phyloP scores from a whole-genome alignment of 2,329 filamentous ascomycete species.

The Fusarium abutilonis region DNA sequence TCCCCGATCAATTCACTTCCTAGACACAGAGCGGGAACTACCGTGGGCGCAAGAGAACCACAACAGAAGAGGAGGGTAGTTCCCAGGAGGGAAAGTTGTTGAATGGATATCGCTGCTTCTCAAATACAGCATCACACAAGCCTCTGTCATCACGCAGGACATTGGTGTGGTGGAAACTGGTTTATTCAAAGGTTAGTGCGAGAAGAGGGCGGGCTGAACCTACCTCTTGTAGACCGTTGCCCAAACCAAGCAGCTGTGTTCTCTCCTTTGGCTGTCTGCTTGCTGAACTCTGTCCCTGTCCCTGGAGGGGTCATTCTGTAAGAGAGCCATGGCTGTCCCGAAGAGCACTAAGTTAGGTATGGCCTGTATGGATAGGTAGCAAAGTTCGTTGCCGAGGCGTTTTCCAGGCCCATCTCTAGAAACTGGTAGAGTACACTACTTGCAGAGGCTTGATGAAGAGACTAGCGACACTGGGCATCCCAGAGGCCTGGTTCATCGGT shows the following conservation, averaged over 20 bases:
- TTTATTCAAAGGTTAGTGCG: constrained; percentile 8
- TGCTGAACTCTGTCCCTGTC: constrained; percentile 4
- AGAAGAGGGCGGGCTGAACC: constrained; percentile 15
- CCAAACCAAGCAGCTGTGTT: constrained; percentile 8
- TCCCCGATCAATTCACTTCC: constrained; percentile 26
- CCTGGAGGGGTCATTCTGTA: neutral
- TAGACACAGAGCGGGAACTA: neutral
- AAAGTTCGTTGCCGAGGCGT: constrained; percentile 28
- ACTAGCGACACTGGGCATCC: constrained; percentile 25
- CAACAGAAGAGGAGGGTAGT: neutral
- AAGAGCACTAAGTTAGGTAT: constrained; percentile 5
- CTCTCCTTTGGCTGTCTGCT: neutral
- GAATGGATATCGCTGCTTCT: neutral
- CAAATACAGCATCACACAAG: constrained; percentile 4
- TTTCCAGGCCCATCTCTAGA: constrained; percentile 11
- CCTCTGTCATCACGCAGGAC: constrained; percentile 24
- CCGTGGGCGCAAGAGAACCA: neutral
- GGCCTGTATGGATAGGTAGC: neutral
- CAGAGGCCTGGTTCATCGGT: constrained; percentile 5
- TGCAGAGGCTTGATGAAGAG: constrained; percentile 7
- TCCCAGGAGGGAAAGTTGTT: neutral
- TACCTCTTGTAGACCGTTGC: constrained; percentile 3
- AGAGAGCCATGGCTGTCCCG: neutral
- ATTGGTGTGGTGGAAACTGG: constrained; percentile 13
- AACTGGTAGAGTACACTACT: constrained; percentile 11